These are phyloP conservation scores for Volvariella surrecta DNA, from an alignment of 1,284 basidiomycete genomes.

Conservation along the genomic window DNA sequence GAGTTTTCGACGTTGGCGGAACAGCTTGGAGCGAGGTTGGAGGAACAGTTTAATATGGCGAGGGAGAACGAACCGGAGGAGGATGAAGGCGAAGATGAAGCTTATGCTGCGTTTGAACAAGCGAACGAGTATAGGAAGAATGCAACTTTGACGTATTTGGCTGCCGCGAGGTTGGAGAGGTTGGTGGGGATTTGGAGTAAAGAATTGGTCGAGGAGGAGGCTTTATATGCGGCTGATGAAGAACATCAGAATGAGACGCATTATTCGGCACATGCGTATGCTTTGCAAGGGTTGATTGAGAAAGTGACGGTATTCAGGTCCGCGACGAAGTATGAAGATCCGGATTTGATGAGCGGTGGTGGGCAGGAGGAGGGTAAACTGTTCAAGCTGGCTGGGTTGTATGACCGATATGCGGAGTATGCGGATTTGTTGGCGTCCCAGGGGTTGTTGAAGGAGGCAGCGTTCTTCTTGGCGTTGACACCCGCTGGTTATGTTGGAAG, in stretches of 20 bases:
- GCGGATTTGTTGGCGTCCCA: slow-evolving; percentile 89
- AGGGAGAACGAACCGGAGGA: slow-evolving; percentile 25
- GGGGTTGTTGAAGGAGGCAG: slow-evolving; percentile 80
- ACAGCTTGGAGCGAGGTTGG: slow-evolving; percentile 86
- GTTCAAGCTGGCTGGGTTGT: slow-evolving; percentile 82
- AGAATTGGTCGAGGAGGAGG: slow-evolving; percentile 87
- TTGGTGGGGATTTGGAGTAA: slow-evolving; percentile 91
- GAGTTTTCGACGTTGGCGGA: slow-evolving; percentile 87
- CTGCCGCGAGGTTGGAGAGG: slow-evolving; percentile 84
- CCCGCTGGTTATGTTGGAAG: slow-evolving; percentile 73
- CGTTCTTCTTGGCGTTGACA: slow-evolving; percentile 74
- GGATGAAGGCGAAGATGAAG: too few species aligned
- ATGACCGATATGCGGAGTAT: slow-evolving; percentile 95
- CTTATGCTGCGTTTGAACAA: slow-evolving; percentile 10
- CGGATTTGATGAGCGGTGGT: slow-evolving; percentile 44
- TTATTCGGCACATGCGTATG: slow-evolving; percentile 84
- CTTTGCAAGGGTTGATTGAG: slow-evolving; percentile 92
- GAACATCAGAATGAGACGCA: slow-evolving; percentile 39
- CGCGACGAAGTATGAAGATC: slow-evolving; percentile 84
- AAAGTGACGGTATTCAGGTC: slow-evolving; percentile 94
- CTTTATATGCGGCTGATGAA: slow-evolving; percentile 36
- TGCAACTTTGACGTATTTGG: slow-evolving; percentile 89
- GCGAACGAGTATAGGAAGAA: slow-evolving; percentile 72
- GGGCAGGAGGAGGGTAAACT: slow-evolving; percentile 44
- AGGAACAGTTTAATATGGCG: slow-evolving; percentile 61